Evolutionary conservation across 1,139 yeast species (phyloP), one percentile per base, ranked within the genome.

Genomic region (Yarrowia galli): DNA sequence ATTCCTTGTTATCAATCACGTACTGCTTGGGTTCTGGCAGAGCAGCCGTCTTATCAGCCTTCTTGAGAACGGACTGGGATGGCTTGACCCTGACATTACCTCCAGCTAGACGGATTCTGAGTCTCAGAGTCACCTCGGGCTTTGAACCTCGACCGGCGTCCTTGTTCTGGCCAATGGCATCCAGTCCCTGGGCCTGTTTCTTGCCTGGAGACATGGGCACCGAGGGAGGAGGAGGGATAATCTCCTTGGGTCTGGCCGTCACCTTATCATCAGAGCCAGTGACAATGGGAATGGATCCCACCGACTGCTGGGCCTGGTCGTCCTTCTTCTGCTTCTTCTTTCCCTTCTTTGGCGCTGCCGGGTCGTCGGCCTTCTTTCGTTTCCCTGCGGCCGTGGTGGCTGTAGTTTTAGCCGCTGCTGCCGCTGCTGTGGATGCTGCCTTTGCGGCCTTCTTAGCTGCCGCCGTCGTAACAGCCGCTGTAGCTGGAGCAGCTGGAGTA

Each of bases 281-380:
- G 32, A 58, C 64, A 12, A 58, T 58, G 42, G 64, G 64, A 20
- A 58, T 58, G 15, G 66, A 61, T 22, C 66, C 66, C 18, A 61
- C 56, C 20, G 66, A 16, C 56, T 32, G 42, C 32, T 53, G 43
- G 23, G 65, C 20, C 38, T 36, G 58, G 23, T 64, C 67, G 40
- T 43, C 60, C 42, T 65, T 48, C 65, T 61, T 38, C 38, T 38
- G 56, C 28, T 63, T 60, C 65, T 67, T 67, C 36, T 51, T 67
- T 32, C 40, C 61, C 69, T 36, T 69, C 56, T 23, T 53, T 28
- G 60, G 60, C 1, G 42, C 48, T 8, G 43, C 43, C 8, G 51
- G 56, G 38, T 61, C 66, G 13, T 61, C 66, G 0, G 66, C 15
- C 56, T 48, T 46, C 18, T 61, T 61, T n/a, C 66, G 66, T 23